Percentiles rank a stretch among this genome's conserved stretches.
Evolutionary conservation across 441 rosid genomes (phyloP).

Genomic region (Pelargonium australe): DNA sequence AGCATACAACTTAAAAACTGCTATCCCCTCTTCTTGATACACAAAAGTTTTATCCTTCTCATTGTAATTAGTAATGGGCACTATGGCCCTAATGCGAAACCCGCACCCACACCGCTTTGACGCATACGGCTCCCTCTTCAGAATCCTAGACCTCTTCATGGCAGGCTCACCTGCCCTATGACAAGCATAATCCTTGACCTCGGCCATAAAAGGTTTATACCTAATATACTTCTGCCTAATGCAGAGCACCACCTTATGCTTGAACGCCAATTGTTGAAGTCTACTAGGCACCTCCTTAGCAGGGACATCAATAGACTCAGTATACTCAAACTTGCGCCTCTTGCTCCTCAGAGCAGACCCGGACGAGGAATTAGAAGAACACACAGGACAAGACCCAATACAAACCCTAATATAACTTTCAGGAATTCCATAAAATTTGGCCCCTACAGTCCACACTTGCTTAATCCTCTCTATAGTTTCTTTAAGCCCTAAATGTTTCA

Average conservation of each 20-base stretch:
- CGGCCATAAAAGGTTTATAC: constrained; percentile 98
- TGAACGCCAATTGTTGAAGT: constrained; percentile 85
- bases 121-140: constrained; percentile 97
- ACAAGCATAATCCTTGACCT: constrained; percentile 98
- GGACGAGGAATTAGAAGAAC: constrained; percentile 45
- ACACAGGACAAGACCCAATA: constrained; percentile 75
- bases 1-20: constrained; percentile 84
- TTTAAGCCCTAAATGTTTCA: constrained; percentile 73
- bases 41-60: constrained; percentile 94
- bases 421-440: constrained; percentile 88
- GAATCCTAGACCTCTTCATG: constrained; percentile 73
- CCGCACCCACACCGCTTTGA: constrained; percentile 96
- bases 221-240: constrained; percentile 95
- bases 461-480: constrained; percentile 88
- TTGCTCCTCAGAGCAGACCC: constrained; percentile 76
- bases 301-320: constrained; percentile 91
- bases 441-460: constrained; percentile 95
- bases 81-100: constrained; percentile 92
- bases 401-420: constrained; percentile 98
- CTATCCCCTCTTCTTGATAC: constrained; percentile 90
- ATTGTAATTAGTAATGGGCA: constrained; percentile 83
- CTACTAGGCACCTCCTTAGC: constrained; percentile 86
- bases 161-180: constrained; percentile 96
- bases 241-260: constrained; percentile 93
- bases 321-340: constrained; percentile 87